These are phyloP conservation scores for Trametes pubescens DNA, from an alignment of 1,284 basidiomycete species.

Conservation along the genomic window DNA sequence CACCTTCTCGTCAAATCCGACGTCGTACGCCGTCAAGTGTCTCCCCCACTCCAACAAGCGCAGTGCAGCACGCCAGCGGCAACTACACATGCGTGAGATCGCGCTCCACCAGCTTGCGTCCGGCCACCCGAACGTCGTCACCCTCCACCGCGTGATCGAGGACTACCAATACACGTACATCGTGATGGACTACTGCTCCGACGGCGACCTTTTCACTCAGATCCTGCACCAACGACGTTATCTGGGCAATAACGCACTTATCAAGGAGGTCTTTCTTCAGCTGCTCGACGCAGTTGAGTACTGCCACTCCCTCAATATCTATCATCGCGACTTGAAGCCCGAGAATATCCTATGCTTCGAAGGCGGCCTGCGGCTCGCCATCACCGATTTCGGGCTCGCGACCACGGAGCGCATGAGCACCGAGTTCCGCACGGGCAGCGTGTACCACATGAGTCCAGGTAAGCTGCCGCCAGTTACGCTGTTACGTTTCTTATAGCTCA, in stretches of 20 bases:
- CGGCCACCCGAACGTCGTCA: slow-evolving; percentile 87
- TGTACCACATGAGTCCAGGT: slow-evolving; percentile 98
- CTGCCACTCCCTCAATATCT: slow-evolving; percentile 89
- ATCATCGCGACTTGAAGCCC: slow-evolving; percentile 97
- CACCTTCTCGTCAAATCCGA: slow-evolving; percentile 56
- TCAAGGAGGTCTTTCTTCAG: slow-evolving; percentile 90
- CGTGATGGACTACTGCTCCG: slow-evolving; percentile 76
- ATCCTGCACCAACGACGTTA: slow-evolving; percentile 81
- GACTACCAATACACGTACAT: slow-evolving; percentile 73
- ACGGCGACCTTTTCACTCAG: slow-evolving; percentile 92
- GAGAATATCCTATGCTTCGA: slow-evolving; percentile 96
- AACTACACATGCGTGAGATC: slow-evolving; percentile 81
- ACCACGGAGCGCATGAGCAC: slow-evolving; percentile 88
- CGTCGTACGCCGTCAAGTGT: slow-evolving; percentile 93
- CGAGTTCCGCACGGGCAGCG: slow-evolving; percentile 96
- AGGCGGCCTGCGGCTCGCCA: slow-evolving; percentile 81
- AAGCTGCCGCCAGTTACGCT: slow-evolving; percentile 40
- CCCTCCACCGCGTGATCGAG: slow-evolving; percentile 90
- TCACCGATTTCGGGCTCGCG: slow-evolving; percentile 98
- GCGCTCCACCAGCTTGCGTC: slow-evolving; percentile 90
- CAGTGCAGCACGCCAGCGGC: slow-evolving; percentile 67
- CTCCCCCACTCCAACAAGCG: slow-evolving; percentile 68
- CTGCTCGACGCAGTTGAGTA: slow-evolving; percentile 94
- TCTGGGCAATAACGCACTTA: slow-evolving; percentile 81
- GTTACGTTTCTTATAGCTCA: slow-evolving; percentile 19